These are phyloP conservation scores for Agrocybe chaxingu DNA, from an alignment of 768 basidiomycete species.

Conservation along the genomic window DNA sequence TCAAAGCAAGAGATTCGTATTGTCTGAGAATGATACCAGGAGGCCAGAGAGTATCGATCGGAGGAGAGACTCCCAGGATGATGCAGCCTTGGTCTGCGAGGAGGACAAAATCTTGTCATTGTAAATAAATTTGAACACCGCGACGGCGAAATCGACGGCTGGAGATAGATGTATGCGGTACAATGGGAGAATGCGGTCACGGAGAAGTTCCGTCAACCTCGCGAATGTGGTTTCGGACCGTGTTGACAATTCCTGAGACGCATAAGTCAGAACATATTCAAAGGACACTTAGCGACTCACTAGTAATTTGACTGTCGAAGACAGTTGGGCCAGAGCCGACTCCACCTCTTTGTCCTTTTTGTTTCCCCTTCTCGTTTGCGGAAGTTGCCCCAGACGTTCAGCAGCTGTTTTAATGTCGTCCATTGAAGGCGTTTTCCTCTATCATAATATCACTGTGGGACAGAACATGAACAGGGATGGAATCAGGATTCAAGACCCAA, in stretches of 20 bases:
- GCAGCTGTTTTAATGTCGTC: constrained; percentile 26
- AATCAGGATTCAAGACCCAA: too few species aligned
- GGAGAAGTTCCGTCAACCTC: constrained; percentile 37
- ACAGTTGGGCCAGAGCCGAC: constrained; percentile 35
- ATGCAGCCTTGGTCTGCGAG: constrained; percentile 10
- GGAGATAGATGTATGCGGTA: constrained; percentile 36
- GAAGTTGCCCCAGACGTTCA: constrained; percentile 25
- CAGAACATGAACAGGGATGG: too few species aligned
- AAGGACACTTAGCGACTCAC: constrained; percentile 25
- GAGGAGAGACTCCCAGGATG: constrained; percentile 44
- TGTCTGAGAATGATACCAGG: constrained; percentile 10
- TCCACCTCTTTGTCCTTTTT: constrained; percentile 25
- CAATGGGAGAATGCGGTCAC: constrained; percentile 39
- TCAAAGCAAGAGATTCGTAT: not conserved
- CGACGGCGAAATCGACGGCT: constrained; percentile 37
- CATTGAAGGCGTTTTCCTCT: constrained; percentile 10
- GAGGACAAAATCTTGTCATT: constrained; percentile 32
- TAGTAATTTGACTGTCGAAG: constrained; percentile 40
- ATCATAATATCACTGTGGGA: constrained; percentile 2
- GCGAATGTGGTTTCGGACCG: constrained; percentile 32
- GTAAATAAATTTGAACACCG: constrained; percentile 37
- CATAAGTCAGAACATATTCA: not conserved
- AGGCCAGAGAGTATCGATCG: constrained; percentile 48
- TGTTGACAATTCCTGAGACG: constrained; percentile 35
- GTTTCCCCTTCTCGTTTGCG: constrained; percentile 6